These are phyloP conservation scores for Musa troglodytarum DNA, from an alignment of 176 grass and related monocot species.

Conservation along the genomic window DNA sequence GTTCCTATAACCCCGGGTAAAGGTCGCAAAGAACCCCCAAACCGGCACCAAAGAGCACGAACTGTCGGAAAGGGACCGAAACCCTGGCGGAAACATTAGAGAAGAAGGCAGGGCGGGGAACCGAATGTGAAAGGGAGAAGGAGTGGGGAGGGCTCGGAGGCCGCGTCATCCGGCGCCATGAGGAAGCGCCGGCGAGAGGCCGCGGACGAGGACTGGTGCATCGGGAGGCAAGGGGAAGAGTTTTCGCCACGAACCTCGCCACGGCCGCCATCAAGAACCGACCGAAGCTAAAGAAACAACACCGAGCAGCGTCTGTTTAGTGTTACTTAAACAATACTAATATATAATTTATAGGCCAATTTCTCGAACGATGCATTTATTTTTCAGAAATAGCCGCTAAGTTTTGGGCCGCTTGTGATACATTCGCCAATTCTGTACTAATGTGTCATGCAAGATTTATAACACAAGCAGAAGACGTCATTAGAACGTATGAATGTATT, in stretches of 20 bases:
- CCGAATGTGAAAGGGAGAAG: constrained; percentile 4
- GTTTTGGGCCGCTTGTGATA: no score
- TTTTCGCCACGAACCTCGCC: neutral
- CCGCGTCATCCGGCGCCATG: neutral
- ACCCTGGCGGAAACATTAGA: constrained; percentile 12
- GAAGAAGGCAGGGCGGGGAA: constrained; percentile 8
- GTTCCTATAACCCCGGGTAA: constrained; percentile 46
- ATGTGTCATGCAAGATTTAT: no score
- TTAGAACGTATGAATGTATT: no score
- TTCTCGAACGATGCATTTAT: no score
- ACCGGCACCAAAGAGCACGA: constrained; percentile 22
- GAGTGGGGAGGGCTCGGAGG: neutral
- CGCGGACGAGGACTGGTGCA: neutral
- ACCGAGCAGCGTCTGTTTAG: neutral
- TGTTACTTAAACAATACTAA: no score
- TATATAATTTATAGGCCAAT: no score
- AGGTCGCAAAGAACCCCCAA: constrained; percentile 20
- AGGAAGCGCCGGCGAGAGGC: neutral
- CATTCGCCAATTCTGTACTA: no score
- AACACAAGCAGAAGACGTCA: no score
- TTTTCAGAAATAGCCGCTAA: no score
- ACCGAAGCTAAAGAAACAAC: neutral
- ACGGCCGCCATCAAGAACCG: neutral
- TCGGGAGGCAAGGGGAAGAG: neutral
- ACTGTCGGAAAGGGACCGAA: constrained; percentile 25